Evolutionary conservation across 371 early-diverging fungal genomes (phyloP), one percentile per base, ranked within the genome.

Genomic region (Chytridium lagenaria): DNA sequence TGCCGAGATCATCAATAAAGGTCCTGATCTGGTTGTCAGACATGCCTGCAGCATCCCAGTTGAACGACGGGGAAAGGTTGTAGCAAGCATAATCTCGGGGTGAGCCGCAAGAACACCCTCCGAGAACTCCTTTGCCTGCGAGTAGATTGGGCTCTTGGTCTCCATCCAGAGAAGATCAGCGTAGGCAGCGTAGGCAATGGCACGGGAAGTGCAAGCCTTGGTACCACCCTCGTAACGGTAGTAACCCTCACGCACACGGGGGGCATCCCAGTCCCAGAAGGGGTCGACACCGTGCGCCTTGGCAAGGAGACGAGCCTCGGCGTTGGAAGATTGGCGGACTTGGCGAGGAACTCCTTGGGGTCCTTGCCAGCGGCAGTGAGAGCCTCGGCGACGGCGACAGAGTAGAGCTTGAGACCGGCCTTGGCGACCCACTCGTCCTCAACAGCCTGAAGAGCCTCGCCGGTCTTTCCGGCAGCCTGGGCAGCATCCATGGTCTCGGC

Each of bases 111-210:
- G 85, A 36, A 98, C 98, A 75, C 95, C 96, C 67, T 85, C 81
- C 50, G 98, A 75, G 82, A 98, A 98, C 81, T 96, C 91, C 78
- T 91, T 88, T 67, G 99, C 98, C 84, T 98, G 99, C 59, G 87
- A 77, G 71, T 90, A 86, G 75, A 95, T 94, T 39, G 99, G 98
- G 80, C 91, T 94, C 82, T 92, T 93, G 71, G 97, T 96, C 85
- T 98, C 98, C 98, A 98, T 98, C 99, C 98, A 98, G 49, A 97
- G 81, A 77, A 98, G 86, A 84, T 98, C 99, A 76, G 93, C 90
- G 87, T 96, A 98, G 12, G 91, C 92, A 68, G 96, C 91, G 78
- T 92, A 98, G 63, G 95, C 94, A 67, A 92, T 85, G 59, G 94
- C 92, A 70, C 98, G 93, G 81, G 89, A 88, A 74, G 92, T 92